A percentile compares a stretch with the other conserved stretches of the same genome.
Conservation (phyloP, 345 rosid genomes). For the Hypericum perforatum region DNA sequence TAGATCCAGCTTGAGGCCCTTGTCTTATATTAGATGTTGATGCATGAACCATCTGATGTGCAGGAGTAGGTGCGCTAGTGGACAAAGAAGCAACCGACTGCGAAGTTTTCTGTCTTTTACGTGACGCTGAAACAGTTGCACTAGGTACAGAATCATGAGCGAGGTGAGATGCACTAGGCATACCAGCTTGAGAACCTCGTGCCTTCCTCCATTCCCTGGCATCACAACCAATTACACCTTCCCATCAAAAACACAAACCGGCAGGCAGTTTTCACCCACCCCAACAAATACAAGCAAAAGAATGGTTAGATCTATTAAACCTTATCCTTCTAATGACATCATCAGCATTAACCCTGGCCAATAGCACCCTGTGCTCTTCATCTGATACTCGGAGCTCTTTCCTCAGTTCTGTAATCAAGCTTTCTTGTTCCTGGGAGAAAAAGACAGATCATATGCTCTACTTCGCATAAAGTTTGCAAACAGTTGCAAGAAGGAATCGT, state of each 20-base stretch:
- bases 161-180: slow-evolving; percentile 48
- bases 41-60: slow-evolving; percentile 68
- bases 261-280: slow-evolving; percentile 1
- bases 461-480: background rate
- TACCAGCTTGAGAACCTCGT: slow-evolving; percentile 52
- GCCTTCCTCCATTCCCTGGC: slow-evolving; percentile 90
- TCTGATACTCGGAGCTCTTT: slow-evolving; percentile 94
- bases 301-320: slow-evolving; percentile 26
- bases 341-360: slow-evolving; percentile 82
- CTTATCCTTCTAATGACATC: slow-evolving; percentile 75
- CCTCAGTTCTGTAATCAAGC: slow-evolving; percentile 90
- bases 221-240: slow-evolving; percentile 16
- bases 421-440: slow-evolving; percentile 75
- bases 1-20: slow-evolving; percentile 60
- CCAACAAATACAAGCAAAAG: slow-evolving; percentile 12
- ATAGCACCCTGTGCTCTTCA: slow-evolving; percentile 83
- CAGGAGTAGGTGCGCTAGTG: slow-evolving; percentile 67
- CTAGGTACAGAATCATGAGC: slow-evolving; percentile 62
- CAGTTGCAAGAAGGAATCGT: background rate
- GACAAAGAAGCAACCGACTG: slow-evolving; percentile 73
- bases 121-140: slow-evolving; percentile 82
- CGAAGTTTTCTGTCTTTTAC: slow-evolving; percentile 74
- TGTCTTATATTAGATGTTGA: slow-evolving; percentile 68
- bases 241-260: slow-evolving; percentile 10
- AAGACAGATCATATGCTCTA: background rate